phyloP scores from a whole-genome alignment of 1,139 yeast species.

The Hyphopichia khmerensis region DNA sequence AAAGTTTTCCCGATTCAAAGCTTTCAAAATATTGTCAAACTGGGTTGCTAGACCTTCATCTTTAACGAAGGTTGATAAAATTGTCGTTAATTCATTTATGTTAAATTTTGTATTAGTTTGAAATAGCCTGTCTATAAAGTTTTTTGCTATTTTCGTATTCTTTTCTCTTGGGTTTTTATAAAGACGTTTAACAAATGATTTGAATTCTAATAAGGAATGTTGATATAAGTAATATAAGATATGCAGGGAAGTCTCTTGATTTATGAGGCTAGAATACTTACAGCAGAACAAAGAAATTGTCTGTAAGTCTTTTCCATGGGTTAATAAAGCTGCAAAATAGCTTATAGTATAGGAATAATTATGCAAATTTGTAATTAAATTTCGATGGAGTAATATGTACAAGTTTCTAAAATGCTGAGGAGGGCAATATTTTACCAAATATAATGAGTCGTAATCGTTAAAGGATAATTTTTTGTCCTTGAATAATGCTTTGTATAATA shows the following conservation, averaged over 20 bases:
- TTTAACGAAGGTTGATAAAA: background rate
- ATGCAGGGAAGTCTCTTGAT: background rate
- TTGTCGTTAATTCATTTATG: background rate
- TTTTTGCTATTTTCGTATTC: background rate
- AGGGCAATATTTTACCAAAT: background rate
- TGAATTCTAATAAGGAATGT: background rate
- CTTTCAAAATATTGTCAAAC: background rate
- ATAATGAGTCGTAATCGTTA: constrained; percentile 2
- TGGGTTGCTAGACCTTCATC: background rate
- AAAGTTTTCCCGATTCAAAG: background rate
- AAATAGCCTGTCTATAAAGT: background rate
- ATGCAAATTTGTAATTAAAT: background rate
- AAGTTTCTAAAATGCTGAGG: background rate
- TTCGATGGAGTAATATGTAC: constrained; percentile 3
- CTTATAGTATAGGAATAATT: background rate
- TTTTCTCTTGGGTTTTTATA: background rate
- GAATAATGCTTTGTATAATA: background rate
- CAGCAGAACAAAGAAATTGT: background rate
- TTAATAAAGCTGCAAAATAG: background rate
- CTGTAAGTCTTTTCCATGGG: background rate
- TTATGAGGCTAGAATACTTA: constrained; percentile 1
- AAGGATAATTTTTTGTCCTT: background rate
- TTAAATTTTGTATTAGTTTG: background rate
- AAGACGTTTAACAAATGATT: background rate
- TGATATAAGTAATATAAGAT: background rate